Percentiles rank a stretch among this genome's conserved stretches.
Conservation (phyloP, 305 asterid genomes). For the Rubia occidens region DNA sequence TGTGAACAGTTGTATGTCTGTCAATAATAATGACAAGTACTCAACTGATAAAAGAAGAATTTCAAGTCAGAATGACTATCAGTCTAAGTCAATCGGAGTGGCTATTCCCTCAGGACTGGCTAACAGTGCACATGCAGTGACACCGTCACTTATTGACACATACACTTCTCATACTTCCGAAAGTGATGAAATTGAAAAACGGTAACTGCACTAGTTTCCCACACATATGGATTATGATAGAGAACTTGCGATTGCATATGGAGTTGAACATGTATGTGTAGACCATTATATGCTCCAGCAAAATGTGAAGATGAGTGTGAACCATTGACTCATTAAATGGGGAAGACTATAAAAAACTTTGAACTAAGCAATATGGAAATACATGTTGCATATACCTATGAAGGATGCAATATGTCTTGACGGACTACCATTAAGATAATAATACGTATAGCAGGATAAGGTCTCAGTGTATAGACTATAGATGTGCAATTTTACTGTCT, state of each 20-base stretch:
- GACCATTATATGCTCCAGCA: background rate
- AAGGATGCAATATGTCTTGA: background rate
- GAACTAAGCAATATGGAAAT: background rate
- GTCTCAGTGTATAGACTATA: background rate
- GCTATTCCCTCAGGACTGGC: conserved; percentile 19
- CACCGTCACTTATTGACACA: conserved; percentile 15
- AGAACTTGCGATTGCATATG: background rate
- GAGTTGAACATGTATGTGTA: background rate
- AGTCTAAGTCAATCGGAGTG: conserved; percentile 15
- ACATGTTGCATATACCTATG: background rate
- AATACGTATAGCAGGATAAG: background rate
- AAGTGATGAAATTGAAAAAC: conserved; percentile 32
- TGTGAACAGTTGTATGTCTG: conserved; percentile 1
- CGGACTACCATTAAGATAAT: background rate
- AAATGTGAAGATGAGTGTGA: background rate
- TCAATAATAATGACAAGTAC: conserved; percentile 24
- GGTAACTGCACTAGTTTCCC: conserved; percentile 33
- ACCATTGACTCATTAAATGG: background rate
- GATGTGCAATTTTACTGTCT: conserved; percentile 8
- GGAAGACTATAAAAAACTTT: background rate
- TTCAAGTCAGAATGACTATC: conserved; percentile 18
- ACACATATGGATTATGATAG: background rate
- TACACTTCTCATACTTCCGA: conserved; percentile 17
- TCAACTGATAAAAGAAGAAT: conserved; percentile 24
- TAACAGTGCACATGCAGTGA: background rate